phyloP scores from a whole-genome alignment of 1,139 yeast genomes.

The Geotrichum carabidarum region DNA sequence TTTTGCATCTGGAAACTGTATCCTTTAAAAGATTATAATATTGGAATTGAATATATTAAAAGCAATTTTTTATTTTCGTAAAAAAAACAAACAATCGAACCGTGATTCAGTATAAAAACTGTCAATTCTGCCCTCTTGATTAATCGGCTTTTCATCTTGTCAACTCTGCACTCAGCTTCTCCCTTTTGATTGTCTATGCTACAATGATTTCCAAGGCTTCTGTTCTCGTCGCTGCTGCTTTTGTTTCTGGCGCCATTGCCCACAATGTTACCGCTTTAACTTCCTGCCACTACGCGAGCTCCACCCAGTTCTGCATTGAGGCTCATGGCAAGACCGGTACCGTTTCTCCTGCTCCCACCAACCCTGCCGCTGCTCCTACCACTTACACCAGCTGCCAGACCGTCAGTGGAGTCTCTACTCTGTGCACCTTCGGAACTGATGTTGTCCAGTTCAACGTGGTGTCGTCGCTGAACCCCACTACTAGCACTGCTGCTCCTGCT shows the following conservation, averaged over 20 bases:
- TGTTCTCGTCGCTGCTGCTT: not conserved
- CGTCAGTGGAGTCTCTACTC: constrained; percentile 34
- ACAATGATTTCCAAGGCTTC: not conserved
- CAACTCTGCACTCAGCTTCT: not conserved
- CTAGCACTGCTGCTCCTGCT: not conserved
- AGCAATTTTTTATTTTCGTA: too few relatives aligned
- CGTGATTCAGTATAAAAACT: too few relatives aligned
- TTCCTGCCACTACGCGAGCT: constrained; percentile 37
- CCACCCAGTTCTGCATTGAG: constrained; percentile 33
- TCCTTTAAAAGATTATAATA: too few relatives aligned
- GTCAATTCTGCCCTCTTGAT: too few relatives aligned
- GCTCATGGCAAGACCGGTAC: constrained; percentile 35
- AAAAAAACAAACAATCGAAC: too few relatives aligned
- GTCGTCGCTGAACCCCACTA: not conserved
- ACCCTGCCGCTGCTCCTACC: constrained; percentile 27
- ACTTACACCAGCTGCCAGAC: constrained; percentile 36
- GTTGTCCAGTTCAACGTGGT: constrained; percentile 30
- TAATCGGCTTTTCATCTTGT: not conserved
- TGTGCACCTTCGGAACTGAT: constrained; percentile 30
- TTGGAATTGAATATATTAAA: too few relatives aligned
- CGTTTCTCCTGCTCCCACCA: constrained; percentile 35
- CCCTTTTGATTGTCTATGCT: not conserved
- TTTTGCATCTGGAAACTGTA: too few relatives aligned
- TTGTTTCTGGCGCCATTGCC: not conserved
- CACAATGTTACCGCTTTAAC: constrained; percentile 21